Percentiles rank a stretch among this genome's conserved stretches.
These are phyloP conservation scores for Dryadomyces quercus-mongolicae DNA, from an alignment of 2,329 filamentous ascomycete genomes.

Conservation along the genomic window DNA sequence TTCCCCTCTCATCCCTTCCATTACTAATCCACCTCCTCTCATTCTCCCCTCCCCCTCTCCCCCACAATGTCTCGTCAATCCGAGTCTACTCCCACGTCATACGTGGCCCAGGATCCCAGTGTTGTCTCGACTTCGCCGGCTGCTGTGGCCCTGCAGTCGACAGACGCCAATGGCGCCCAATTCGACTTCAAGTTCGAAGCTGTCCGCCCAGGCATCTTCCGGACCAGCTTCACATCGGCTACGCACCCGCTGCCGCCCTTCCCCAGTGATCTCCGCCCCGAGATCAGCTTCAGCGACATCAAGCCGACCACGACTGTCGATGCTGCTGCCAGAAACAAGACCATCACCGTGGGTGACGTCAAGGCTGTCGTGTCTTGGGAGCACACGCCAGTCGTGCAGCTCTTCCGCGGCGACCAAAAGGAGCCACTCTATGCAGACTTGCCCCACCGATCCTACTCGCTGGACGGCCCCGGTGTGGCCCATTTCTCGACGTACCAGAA, in stretches of 20 bases:
- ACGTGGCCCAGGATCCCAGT: conserved; percentile 11
- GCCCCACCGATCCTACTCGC: conserved; percentile 50
- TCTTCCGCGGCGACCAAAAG: conserved; percentile 36
- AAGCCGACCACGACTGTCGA: conserved; percentile 23
- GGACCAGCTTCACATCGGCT: conserved; percentile 52
- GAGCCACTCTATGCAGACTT: conserved; percentile 50
- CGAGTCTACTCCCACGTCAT: conserved; percentile 16
- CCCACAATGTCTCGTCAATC: not conserved
- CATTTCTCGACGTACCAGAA: conserved; percentile 49
- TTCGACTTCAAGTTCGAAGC: conserved; percentile 53
- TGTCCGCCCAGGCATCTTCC: conserved; percentile 50
- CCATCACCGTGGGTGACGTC: conserved; percentile 34
- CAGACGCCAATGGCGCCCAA: conserved; percentile 16
- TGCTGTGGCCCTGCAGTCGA: conserved; percentile 26
- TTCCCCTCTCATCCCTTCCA: not conserved
- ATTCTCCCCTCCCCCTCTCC: conserved; percentile 1
- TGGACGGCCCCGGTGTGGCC: conserved; percentile 43
- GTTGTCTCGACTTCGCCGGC: not conserved
- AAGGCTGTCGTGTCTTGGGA: conserved; percentile 47
- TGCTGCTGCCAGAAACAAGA: conserved; percentile 22
- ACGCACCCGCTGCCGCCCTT: conserved; percentile 53
- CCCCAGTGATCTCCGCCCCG: conserved; percentile 39
- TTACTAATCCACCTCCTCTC: not conserved
- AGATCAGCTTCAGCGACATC: not conserved
- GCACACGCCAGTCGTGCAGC: conserved; percentile 42